phyloP scores from a whole-genome alignment of 1,139 yeast genomes.

The Yamadazyma atlantica region DNA sequence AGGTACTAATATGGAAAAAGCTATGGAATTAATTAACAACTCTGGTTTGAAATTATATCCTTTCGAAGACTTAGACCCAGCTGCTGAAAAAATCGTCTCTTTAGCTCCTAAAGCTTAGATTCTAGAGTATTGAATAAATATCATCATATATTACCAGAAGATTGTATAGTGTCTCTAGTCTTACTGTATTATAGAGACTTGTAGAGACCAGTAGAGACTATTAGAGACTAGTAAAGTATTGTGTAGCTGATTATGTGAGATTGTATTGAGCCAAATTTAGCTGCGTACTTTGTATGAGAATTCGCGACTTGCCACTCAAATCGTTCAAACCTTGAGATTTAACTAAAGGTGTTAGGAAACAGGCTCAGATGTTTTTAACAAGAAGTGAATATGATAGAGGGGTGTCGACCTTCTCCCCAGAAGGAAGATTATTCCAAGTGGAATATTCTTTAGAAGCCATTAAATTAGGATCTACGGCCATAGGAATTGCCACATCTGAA shows the following conservation, averaged over 20 bases:
- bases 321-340: too few relatives aligned
- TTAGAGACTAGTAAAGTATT: too few relatives aligned
- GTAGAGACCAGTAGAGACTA: too few relatives aligned
- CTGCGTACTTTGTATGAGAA: too few relatives aligned
- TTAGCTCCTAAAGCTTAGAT: slow-evolving; percentile 41
- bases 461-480: slow-evolving; percentile 95
- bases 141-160: not conserved
- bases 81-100: slow-evolving; percentile 93
- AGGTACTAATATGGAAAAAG: slow-evolving; percentile 93
- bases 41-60: slow-evolving; percentile 94
- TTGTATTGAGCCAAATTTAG: too few relatives aligned
- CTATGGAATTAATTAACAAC: slow-evolving; percentile 79
- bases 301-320: not conserved
- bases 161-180: too few relatives aligned
- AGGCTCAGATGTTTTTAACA: slow-evolving; percentile 93
- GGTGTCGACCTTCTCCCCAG: slow-evolving; percentile 97
- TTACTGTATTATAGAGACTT: not conserved
- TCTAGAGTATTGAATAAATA: not conserved
- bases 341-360: too few relatives aligned
- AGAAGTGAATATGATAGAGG: slow-evolving; percentile 99
- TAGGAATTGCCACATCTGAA: slow-evolving; percentile 94
- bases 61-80: slow-evolving; percentile 91
- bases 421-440: slow-evolving; percentile 97
- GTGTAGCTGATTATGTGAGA: too few relatives aligned
- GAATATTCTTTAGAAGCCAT: slow-evolving; percentile 98